phyloP scores from a whole-genome alignment of 352 stramenopile species.

The Phytophthora nicotianae region DNA sequence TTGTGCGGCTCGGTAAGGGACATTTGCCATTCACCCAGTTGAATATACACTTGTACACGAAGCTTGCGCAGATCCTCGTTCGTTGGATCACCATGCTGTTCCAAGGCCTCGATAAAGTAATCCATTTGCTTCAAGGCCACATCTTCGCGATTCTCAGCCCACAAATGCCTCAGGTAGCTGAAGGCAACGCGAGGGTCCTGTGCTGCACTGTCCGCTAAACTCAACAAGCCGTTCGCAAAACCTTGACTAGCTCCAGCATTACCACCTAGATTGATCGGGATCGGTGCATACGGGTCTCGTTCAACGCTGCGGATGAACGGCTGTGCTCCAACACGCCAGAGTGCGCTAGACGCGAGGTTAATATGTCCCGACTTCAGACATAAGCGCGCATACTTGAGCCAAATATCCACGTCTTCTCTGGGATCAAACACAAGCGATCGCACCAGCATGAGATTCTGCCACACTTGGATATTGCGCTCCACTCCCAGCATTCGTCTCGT shows the following conservation, averaged over 20 bases:
- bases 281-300: slow-evolving; percentile 59
- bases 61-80: slow-evolving; percentile 77
- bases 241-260: slow-evolving; percentile 50
- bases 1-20: slow-evolving; percentile 73
- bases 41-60: slow-evolving; percentile 87
- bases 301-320: slow-evolving; percentile 85
- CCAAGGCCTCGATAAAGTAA: slow-evolving; percentile 85
- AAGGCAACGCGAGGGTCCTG: slow-evolving; percentile 82
- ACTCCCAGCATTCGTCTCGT: slow-evolving; percentile 94
- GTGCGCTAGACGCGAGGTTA: slow-evolving; percentile 80
- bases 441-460: slow-evolving; percentile 96
- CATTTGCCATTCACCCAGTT: slow-evolving; percentile 88
- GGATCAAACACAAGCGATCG: slow-evolving; percentile 92
- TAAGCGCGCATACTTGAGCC: slow-evolving; percentile 94
- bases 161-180: slow-evolving; percentile 82
- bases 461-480: slow-evolving; percentile 92
- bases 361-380: slow-evolving; percentile 92
- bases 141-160: slow-evolving; percentile 84
- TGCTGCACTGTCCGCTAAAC: slow-evolving; percentile 66
- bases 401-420: slow-evolving; percentile 92
- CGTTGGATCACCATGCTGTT: slow-evolving; percentile 61
- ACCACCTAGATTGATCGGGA: slow-evolving; percentile 74
- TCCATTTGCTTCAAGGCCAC: slow-evolving; percentile 83
- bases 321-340: slow-evolving; percentile 81
- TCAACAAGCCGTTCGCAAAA: slow-evolving; percentile 61